These are phyloP conservation scores for Penicillium bovifimosum DNA, from an alignment of 495 filamentous ascomycete genomes.

Conservation along the genomic window DNA sequence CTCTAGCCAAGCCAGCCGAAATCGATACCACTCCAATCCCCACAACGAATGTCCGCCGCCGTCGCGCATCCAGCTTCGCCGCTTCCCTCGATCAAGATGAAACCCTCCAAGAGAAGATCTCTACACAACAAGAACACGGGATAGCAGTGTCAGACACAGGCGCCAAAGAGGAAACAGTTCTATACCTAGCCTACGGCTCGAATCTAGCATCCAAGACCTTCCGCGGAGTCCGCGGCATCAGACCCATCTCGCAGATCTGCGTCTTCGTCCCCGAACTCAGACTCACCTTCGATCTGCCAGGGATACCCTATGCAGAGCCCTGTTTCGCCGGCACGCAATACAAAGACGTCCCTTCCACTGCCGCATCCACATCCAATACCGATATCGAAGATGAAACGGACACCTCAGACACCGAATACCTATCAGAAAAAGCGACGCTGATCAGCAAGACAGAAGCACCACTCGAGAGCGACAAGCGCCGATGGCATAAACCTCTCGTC, in stretches of 20 bases:
- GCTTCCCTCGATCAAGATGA: slow-evolving; percentile 23
- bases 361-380: slow-evolving; percentile 8
- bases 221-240: slow-evolving; percentile 66
- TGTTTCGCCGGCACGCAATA: slow-evolving; percentile 80
- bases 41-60: slow-evolving; percentile 16
- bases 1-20: neutral
- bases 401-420: slow-evolving; percentile 9
- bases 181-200: slow-evolving; percentile 94
- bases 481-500: slow-evolving; percentile 73
- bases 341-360: slow-evolving; percentile 38
- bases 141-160: neutral
- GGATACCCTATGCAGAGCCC: slow-evolving; percentile 81
- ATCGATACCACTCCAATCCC: slow-evolving; percentile 8
- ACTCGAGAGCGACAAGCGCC: slow-evolving; percentile 40
- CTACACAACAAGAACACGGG: slow-evolving; percentile 10
- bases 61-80: slow-evolving; percentile 14
- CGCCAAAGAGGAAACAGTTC: slow-evolving; percentile 48
- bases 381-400: slow-evolving; percentile 10
- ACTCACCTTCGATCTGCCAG: slow-evolving; percentile 80
- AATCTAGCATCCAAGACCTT: slow-evolving; percentile 78
- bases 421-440: slow-evolving; percentile 31
- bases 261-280: slow-evolving; percentile 72
- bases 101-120: slow-evolving; percentile 24
- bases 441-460: slow-evolving; percentile 5
- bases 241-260: slow-evolving; percentile 68